These are phyloP conservation scores for Beauveria sp. DNA, from an alignment of 2,329 filamentous ascomycete species.

Conservation along the genomic window DNA sequence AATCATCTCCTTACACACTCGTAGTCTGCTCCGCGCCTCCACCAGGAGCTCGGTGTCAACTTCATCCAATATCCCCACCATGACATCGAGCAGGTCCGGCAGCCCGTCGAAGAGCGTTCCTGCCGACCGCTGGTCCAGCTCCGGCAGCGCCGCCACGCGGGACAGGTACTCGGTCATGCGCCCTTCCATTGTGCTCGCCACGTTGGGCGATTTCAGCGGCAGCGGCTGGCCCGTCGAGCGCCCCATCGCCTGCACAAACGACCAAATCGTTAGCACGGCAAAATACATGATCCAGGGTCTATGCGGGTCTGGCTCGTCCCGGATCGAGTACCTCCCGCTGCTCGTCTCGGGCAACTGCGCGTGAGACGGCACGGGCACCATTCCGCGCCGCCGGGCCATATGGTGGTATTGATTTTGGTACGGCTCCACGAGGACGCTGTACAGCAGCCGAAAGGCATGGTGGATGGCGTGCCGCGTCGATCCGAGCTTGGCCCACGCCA, in stretches of 20 bases:
- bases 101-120: conserved; percentile 55
- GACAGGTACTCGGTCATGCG: conserved; percentile 39
- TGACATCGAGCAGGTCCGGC: conserved; percentile 36
- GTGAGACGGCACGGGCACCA: not conserved
- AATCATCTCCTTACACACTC: conserved; percentile 44
- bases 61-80: conserved; percentile 35
- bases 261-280: conserved; percentile 78
- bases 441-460: conserved; percentile 75
- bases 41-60: conserved; percentile 61
- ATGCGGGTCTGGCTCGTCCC: conserved; percentile 74
- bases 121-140: conserved; percentile 61
- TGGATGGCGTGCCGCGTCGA: conserved; percentile 75
- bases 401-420: conserved; percentile 22
- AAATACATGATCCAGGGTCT: conserved; percentile 89
- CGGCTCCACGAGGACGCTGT: conserved; percentile 60
- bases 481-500: conserved; percentile 66
- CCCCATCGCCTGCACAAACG: conserved; percentile 73
- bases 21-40: conserved; percentile 66
- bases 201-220: conserved; percentile 40
- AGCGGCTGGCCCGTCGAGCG: conserved; percentile 39
- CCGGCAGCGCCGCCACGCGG: conserved; percentile 60
- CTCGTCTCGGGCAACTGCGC: not conserved
- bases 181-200: conserved; percentile 24
- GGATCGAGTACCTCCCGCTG: conserved; percentile 54
- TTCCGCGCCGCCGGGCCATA: conserved; percentile 8